Evolutionary conservation across 1,284 basidiomycete species (phyloP).

Genomic region (Rhodotorula sp.): DNA sequence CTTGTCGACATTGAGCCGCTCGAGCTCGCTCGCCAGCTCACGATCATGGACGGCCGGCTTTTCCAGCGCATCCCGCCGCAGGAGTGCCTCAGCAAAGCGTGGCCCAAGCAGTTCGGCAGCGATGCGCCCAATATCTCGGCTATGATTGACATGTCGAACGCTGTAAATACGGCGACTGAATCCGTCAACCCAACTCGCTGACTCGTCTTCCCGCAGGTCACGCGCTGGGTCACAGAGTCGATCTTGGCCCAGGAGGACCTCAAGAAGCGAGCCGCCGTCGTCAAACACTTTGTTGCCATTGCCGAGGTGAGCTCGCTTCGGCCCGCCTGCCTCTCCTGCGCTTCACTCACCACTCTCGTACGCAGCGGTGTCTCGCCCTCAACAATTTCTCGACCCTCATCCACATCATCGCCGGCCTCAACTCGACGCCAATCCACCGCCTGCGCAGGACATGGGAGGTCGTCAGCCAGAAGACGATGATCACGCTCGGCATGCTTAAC

Average conservation of each 20-base stretch:
- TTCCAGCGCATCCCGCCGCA: slow-evolving; percentile 86
- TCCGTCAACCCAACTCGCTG: neutral
- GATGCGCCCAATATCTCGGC: slow-evolving; percentile 72
- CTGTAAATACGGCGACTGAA: slow-evolving; percentile 56
- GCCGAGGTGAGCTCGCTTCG: slow-evolving; percentile 70
- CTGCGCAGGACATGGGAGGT: slow-evolving; percentile 94
- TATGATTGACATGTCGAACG: slow-evolving; percentile 88
- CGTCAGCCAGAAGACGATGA: slow-evolving; percentile 61
- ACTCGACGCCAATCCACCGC: slow-evolving; percentile 88
- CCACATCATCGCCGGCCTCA: slow-evolving; percentile 91
- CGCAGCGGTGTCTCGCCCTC: slow-evolving; percentile 79
- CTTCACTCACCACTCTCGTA: slow-evolving; percentile 22
- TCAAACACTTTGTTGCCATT: slow-evolving; percentile 90
- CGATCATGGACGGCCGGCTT: slow-evolving; percentile 83
- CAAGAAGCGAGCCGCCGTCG: slow-evolving; percentile 71
- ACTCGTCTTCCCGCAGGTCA: slow-evolving; percentile 50
- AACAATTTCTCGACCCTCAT: slow-evolving; percentile 97
- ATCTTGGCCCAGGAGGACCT: slow-evolving; percentile 83
- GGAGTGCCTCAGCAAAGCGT: slow-evolving; percentile 70
- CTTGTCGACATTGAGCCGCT: slow-evolving; percentile 84
- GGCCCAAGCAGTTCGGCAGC: slow-evolving; percentile 48
- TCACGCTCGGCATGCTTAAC: slow-evolving; percentile 37
- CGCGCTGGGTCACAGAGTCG: slow-evolving; percentile 91
- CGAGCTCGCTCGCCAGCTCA: slow-evolving; percentile 90
- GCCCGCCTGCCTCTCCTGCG: neutral